These are phyloP conservation scores for Artemisia tridentata DNA, from an alignment of 129 eudicot genomes.

Conservation along the genomic window DNA sequence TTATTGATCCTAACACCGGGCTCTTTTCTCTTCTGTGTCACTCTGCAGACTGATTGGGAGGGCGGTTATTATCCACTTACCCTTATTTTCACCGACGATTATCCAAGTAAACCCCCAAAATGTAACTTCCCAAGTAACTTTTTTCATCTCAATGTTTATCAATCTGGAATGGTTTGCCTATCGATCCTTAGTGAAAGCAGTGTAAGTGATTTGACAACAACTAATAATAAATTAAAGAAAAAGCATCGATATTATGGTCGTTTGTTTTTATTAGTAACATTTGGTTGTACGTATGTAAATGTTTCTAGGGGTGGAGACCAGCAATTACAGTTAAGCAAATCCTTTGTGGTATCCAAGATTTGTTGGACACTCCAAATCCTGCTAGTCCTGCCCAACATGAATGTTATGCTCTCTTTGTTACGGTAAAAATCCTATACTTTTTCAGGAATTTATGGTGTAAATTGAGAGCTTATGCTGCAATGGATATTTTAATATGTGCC, in stretches of 20 bases:
- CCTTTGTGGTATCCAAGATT: conserved; percentile 71
- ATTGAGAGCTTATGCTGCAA: background rate
- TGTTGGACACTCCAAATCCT: conserved; percentile 73
- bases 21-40: background rate
- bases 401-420: conserved; percentile 51
- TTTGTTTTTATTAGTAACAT: background rate
- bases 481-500: background rate
- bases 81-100: conserved; percentile 43
- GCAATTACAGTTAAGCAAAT: conserved; percentile 82
- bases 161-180: conserved; percentile 66
- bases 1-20: background rate
- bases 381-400: conserved; percentile 67
- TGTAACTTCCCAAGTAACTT: conserved; percentile 58
- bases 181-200: conserved; percentile 59
- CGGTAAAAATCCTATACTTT: conserved; percentile 29
- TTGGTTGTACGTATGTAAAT: background rate
- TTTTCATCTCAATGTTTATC: conserved; percentile 72
- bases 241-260: background rate
- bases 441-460: background rate
- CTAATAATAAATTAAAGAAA: background rate
- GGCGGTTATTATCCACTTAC: conserved; percentile 60
- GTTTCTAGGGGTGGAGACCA: conserved; percentile 68
- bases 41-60: conserved; percentile 63
- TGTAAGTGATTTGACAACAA: conserved; percentile 37
- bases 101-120: conserved; percentile 74